phyloP scores from a whole-genome alignment of 2,329 filamentous ascomycete genomes.

The Colletotrichum sp. region DNA sequence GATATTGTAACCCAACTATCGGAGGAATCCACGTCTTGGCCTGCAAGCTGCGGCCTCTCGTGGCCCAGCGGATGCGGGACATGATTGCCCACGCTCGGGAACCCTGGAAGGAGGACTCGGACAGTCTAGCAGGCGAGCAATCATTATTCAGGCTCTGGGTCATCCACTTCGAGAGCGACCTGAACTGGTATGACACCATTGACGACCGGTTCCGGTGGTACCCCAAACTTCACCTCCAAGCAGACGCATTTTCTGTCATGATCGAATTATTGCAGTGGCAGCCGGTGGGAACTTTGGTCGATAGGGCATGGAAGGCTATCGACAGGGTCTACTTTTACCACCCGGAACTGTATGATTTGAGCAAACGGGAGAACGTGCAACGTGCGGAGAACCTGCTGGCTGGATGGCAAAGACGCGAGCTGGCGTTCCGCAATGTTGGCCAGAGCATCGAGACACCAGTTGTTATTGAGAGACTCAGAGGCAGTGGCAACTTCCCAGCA shows the following conservation, averaged over 20 bases:
- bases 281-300: conserved; percentile 49
- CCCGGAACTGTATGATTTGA: conserved; percentile 53
- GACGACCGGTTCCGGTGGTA: conserved; percentile 59
- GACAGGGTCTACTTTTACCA: conserved; percentile 52
- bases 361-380: conserved; percentile 44
- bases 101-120: conserved; percentile 51
- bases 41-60: conserved; percentile 45
- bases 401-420: conserved; percentile 56
- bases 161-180: conserved; percentile 49
- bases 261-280: conserved; percentile 57
- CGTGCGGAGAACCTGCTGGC: conserved; percentile 53
- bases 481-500: conserved; percentile 24
- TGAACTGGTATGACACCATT: conserved; percentile 46
- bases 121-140: conserved; percentile 53
- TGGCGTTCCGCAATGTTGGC: conserved; percentile 40
- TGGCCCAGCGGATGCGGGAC: conserved; percentile 51
- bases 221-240: conserved; percentile 56
- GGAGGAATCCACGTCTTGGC: conserved; percentile 58
- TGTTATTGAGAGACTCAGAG: conserved; percentile 49
- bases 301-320: conserved; percentile 56
- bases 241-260: conserved; percentile 60
- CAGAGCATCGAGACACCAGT: conserved; percentile 42
- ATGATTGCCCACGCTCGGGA: conserved; percentile 50
- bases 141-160: conserved; percentile 60
- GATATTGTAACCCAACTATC: conserved; percentile 54